phyloP scores from a whole-genome alignment of 495 filamentous ascomycete species.

The Letharia lupina region DNA sequence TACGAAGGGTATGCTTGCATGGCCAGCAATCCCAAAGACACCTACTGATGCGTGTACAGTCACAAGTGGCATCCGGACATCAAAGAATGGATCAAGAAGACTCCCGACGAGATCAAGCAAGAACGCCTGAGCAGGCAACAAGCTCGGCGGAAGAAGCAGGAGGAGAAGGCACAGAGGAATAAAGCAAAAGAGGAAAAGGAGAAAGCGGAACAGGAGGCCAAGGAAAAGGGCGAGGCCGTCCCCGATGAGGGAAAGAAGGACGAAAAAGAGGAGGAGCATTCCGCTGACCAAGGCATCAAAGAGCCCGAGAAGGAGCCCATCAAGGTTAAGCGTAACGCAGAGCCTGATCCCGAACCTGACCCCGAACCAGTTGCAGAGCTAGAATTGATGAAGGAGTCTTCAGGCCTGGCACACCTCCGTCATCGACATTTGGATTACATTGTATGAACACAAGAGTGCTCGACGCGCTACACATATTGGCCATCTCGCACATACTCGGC shows the following conservation, averaged over 20 bases:
- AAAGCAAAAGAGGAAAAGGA: slow-evolving; percentile 32
- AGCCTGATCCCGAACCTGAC: slow-evolving; percentile 1
- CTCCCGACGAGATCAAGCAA: slow-evolving; percentile 20
- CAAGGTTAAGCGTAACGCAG: slow-evolving; percentile 5
- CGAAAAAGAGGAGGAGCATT: slow-evolving; percentile 15
- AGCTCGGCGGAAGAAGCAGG: slow-evolving; percentile 25
- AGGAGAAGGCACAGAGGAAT: slow-evolving; percentile 27
- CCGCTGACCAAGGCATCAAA: neutral
- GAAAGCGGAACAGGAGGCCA: slow-evolving; percentile 23
- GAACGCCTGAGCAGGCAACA: slow-evolving; percentile 18
- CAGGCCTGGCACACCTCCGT: slow-evolving; percentile 11
- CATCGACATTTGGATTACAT: neutral
- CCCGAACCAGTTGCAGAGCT: neutral
- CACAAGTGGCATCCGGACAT: slow-evolving; percentile 36
- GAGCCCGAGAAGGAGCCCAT: slow-evolving; percentile 6
- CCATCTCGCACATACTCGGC: neutral
- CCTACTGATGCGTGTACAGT: slow-evolving; percentile 22
- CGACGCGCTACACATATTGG: neutral
- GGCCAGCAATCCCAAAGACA: neutral
- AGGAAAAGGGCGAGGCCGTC: slow-evolving; percentile 17
- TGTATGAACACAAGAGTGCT: neutral
- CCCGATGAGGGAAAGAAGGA: slow-evolving; percentile 18
- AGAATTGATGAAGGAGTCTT: slow-evolving; percentile 7
- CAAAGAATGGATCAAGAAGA: slow-evolving; percentile 43
- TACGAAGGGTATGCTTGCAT: slow-evolving; percentile 44